Evolutionary conservation across 2,329 filamentous ascomycete species (phyloP), one percentile per base, ranked within the genome.

Genomic region (Fusarium multiceps): DNA sequence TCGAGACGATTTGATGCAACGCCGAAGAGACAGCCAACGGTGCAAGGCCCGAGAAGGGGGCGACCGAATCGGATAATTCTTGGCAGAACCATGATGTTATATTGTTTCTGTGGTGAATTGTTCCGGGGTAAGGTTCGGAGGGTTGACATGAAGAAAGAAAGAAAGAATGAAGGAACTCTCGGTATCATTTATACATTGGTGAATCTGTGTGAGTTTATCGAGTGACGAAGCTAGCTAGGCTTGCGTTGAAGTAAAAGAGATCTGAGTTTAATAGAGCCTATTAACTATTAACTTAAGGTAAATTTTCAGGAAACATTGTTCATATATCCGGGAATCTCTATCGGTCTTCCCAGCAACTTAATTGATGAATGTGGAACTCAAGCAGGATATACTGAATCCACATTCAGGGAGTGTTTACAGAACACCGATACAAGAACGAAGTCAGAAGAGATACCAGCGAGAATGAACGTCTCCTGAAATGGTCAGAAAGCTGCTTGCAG

Each of bases 321-420:
- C 4, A 0, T n/a, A 21, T 21, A 21, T 6, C 10, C 6, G 10
- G 34, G 7, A 4, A n/a, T 7, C 3, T n/a, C 6, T 4, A n/a
- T 37, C 18, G 34, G 6, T 7, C 34, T n/a, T n/a, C 10, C 18
- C 18, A 37, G 7, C 2, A 37, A n/a, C 18, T 37, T n/a, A 6
- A 7, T n/a, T 37, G 34, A 7, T 12, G 34, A 4, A 2, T 12
- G 10, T 4, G 6, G 34, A n/a, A 37, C 5, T 12, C 6, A 37
- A n/a, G 16, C 0, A n/a, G 9, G 2, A n/a, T 37, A 10, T 12
- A 6, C 34, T 12, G 34, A 6, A 1, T 37, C 10, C 5, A 37
- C 3, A 2, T 37, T 37, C 10, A 12, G 11, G 34, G 18, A 12
- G 34, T n/a, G 1, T 37, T 37, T 10, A 37, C 10, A 37, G 18